Base-by-base conservation (phyloP, 2,329 filamentous ascomycete genomes). In the Harringtonia aguacate region DNA sequence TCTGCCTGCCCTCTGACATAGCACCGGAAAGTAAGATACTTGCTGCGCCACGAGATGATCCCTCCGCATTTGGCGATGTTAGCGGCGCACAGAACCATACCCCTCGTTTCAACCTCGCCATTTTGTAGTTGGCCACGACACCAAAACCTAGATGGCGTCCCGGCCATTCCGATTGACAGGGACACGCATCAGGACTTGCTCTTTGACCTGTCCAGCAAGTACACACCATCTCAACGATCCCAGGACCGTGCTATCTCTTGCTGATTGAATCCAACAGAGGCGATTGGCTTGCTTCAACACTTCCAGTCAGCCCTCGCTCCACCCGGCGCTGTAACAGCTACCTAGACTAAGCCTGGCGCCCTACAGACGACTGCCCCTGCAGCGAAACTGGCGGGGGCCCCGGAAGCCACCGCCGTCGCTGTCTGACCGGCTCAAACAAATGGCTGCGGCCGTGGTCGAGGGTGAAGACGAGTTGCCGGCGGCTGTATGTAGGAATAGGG, bases 11-110 rank as follows among this genome's bases (percentile, higher is more conserved):
- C 22, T 53, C 55, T 36, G 56, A 54, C 48, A 64, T 73, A 41
- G 63, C 60, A 14, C 58, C 67, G 7, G 70, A 70, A 3, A 70
- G 70, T 70, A 3, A 70, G 69, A 55, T 74, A 73, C 46, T 67
- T 74, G 35, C 58, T 74, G 40, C 63, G 70, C 35, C 67, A 72
- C 50, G 70, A 74, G 57, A 72, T 72, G 49, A 71, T 73, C 38
- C 50, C 48, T 3, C 51, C 52, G 40, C 51, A 50, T 47, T 43
- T 43, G 15, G 47, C 46, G 29, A 46, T 29, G 28, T 43, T 38
- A 49, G 50, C 41, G 50, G 48, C n/a, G 48, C 50, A 28, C 51
- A 52, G 41, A 50, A 48, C 46, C 50, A 52, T 34, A 48, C 47
- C 12, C 49, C 46, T 30, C 50, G 48, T 43, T 47, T 51, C 48